Evolutionary conservation across 306 rosid genomes (phyloP).

Genomic region (Calophaca sinica): DNA sequence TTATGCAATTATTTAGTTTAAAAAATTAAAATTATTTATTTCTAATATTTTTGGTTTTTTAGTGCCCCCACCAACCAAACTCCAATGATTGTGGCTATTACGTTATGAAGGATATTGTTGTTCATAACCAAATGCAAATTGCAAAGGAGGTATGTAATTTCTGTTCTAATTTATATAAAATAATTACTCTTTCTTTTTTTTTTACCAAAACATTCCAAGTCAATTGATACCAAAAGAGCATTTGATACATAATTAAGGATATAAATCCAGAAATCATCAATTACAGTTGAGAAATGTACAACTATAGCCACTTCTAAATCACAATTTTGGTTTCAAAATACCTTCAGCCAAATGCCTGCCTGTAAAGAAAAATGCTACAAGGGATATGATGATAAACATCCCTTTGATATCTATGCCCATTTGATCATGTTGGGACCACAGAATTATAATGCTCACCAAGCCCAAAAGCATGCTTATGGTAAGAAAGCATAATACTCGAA

Average conservation of each 20-base stretch:
- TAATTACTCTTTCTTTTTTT: too few species aligned
- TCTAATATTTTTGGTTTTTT: too few species aligned
- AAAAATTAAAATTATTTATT: too few species aligned
- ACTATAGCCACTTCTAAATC: slow-evolving; percentile 43
- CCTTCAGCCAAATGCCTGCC: slow-evolving; percentile 45
- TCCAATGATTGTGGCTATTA: too few species aligned
- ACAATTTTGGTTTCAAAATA: slow-evolving; percentile 40
- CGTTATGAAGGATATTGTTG: too few species aligned
- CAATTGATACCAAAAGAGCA: slow-evolving; percentile 29
- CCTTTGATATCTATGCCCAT: slow-evolving; percentile 35
- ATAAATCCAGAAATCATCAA: slow-evolving; percentile 39
- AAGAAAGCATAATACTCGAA: slow-evolving; percentile 77
- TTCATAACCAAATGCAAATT: too few species aligned
- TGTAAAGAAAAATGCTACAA: slow-evolving; percentile 32
- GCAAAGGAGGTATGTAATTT: too few species aligned
- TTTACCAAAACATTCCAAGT: slow-evolving; percentile 17
- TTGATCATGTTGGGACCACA: slow-evolving; percentile 67
- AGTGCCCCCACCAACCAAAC: too few species aligned
- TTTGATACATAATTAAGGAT: slow-evolving; percentile 20
- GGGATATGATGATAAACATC: slow-evolving; percentile 41
- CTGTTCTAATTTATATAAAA: too few species aligned
- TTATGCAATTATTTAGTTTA: too few species aligned
- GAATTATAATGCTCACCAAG: slow-evolving; percentile 95
- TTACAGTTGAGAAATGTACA: slow-evolving; percentile 50
- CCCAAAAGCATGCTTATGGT: slow-evolving; percentile 93